Base-by-base conservation (phyloP, 2,329 filamentous ascomycete species). In the Chaetomiaceae sp. region DNA sequence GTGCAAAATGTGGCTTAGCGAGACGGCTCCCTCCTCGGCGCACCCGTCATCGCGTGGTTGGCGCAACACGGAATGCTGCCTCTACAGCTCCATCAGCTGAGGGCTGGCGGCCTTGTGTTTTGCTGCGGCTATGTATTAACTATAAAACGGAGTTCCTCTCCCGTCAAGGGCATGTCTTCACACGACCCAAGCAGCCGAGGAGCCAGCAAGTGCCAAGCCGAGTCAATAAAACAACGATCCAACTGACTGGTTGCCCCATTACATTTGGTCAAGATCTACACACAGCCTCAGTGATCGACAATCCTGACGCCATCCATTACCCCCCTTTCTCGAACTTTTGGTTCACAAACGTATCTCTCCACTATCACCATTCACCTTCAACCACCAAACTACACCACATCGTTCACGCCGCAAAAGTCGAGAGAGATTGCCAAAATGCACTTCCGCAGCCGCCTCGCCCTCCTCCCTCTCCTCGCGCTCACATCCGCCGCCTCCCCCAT, bases 361-460 rank as follows among this genome's bases (percentile, higher is more conserved):
- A 27, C 25, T 7, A 7, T 27, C 25, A 27, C 25, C 25, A 27
- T 27, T 27, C 44, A 33, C n/a, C 41, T 12, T n/a, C 16, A 23
- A 39, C 5, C 43, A 23, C 33, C 19, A 20, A 52, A 13, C 23
- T 9, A 5, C 20, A 13, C 21, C 21, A 30, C 5, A 23, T 17
- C 20, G n/a, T n/a, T n/a, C n/a, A n/a, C n/a, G n/a, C n/a, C n/a
- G n/a, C n/a, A n/a, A n/a, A n/a, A n/a, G n/a, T n/a, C n/a, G n/a
- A n/a, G n/a, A 16, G 37, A 21, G 41, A 17, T 38, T 17, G 31
- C 21, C 35, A 47, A 44, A 14, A 55, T 57, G 55, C 19, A 53
- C 13, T 27, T 45, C 48, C 20, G 33, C 39, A 16, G 37, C 10
- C n/a, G 33, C 13, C 21, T 51, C 30, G 42, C 45, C 31, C 16